Base-by-base conservation (phyloP, 805 yeast species). In the Helenozyma baotianmanensis region DNA sequence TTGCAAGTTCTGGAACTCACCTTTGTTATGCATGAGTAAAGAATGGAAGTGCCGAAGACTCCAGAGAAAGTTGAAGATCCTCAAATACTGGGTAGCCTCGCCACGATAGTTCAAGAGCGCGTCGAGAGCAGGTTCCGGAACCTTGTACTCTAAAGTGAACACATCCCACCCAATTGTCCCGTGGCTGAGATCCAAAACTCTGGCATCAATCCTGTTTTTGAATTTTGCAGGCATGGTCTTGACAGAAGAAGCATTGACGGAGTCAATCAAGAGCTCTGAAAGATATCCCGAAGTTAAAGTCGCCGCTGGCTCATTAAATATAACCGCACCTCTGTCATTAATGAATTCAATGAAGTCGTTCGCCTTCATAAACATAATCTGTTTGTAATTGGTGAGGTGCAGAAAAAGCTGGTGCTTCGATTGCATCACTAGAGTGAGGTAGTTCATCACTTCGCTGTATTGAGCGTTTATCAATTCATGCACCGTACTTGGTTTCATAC, bases 161-260 rank as follows among this genome's bases (percentile, higher is more conserved):
- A 84, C 87, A 51, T 89, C 95, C 96, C 96, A 89, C 1, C 96
- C 96, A 31, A 76, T 59, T 18, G 78, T 75, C 0, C 86, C 70
- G 45, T 80, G 85, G 3, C 80, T 80, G 30, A 82, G 60, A 38
- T 82, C 87, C 30, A 89, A 64, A 14, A 89, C 68, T 27, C 96
- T 66, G 0, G 96, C 96, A 63, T 92, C 97, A 9, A 90, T 53
- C 31, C 84, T 59, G 27, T 70, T 61, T 9, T 74, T 53, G 8
- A 74, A 67, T 12, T 5, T 62, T 32, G 28, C 50, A 56, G 50
- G 46, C 14, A 39, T 15, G n/a, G 61, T 62, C 34, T 67, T 58
- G 2, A 78, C 46, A 1, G 82, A 71, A 0, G 87, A 74, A 14
- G 60, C 58, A 5, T 64, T 57, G 2, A 87, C 72, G 0, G 96